phyloP scores from a whole-genome alignment of 164 flowering plant genomes.

The Warburgia ugandensis region DNA sequence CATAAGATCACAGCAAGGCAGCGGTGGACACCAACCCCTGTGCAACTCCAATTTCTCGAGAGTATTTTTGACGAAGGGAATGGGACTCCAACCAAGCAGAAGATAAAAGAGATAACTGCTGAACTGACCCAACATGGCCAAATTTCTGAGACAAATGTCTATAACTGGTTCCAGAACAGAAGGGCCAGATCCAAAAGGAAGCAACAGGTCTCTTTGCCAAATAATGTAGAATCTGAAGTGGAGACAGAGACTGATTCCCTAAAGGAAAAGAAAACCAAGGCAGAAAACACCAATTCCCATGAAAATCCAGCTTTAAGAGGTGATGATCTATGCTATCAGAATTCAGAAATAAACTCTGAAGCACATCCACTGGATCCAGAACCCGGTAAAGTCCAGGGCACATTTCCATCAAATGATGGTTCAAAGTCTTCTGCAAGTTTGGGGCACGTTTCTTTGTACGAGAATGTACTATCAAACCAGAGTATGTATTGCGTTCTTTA shows the following conservation, averaged over 20 bases:
- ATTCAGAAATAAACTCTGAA: constrained; percentile 47
- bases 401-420: constrained; percentile 31
- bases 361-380: constrained; percentile 38
- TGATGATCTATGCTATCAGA: constrained; percentile 58
- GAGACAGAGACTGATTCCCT: constrained; percentile 73
- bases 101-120: constrained; percentile 58
- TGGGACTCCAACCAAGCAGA: constrained; percentile 94
- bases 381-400: constrained; percentile 26
- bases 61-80: constrained; percentile 81
- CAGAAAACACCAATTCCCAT: constrained; percentile 32
- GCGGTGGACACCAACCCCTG: constrained; percentile 94
- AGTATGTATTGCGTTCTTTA: constrained; percentile 23
- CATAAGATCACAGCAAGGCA: constrained; percentile 90
- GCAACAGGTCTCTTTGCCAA: constrained; percentile 27
- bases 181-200: constrained; percentile 86
- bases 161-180: constrained; percentile 93
- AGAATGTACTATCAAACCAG: constrained; percentile 35
- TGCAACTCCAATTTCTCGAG: constrained; percentile 94
- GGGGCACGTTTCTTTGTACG: constrained; percentile 43
- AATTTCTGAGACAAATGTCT: constrained; percentile 86
- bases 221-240: constrained; percentile 46
- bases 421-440: constrained; percentile 31
- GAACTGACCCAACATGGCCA: constrained; percentile 82
- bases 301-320: constrained; percentile 25
- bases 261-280: constrained; percentile 53